Base-by-base conservation (phyloP, 495 filamentous ascomycete species). In the Bryoglossum gracile region DNA sequence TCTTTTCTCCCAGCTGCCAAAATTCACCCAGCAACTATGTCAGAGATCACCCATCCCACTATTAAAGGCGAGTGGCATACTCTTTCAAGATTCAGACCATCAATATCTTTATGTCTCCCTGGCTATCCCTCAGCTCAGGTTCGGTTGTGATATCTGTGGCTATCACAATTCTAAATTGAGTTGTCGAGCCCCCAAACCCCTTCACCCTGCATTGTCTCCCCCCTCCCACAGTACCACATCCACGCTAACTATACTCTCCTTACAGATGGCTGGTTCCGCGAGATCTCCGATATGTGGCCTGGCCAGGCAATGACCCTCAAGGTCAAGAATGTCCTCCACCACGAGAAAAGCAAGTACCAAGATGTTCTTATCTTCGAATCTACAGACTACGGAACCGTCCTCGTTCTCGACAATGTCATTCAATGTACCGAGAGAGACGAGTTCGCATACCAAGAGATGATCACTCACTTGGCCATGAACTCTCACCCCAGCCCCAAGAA, bases 371-470 rank as follows among this genome's bases (percentile, higher is more conserved):
- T 97, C 71, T 97, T 97, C 72, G 83, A 99, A 78, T 91, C 85
- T 61, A 91, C 82, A 75, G 79, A 96, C 79, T 87, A 97, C 68
- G 92, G 92, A 61, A 94, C 81, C 58, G 91, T 97, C 42, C 80
- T 99, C n/a, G 90, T 99, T 36, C 78, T 99, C 32, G 92, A 99
- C 77, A 95, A 95, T 63, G 92, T 95, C 65, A 96, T 99, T 68
- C 92, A 97, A 71, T 89, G 83, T 75, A 96, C 92, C 48, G 92
- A 97, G 80, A 79, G 89, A 34, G 94, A 99, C 65, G 94, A 99
- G 75, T 97, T 97, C 77, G 83, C 87, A 70, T 97, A 97, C 81
- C 94, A 99, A 73, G 94, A 99, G 80, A 99, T 99, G 92, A 99
- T 99, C 72, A 88, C 92, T 50, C 89, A 99, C 71, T 78, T 97